Percentiles rank a stretch among this genome's conserved stretches.
Evolutionary conservation across 108 stramenopile species (phyloP).

Genomic region (Phaeodactylum tricornutum): DNA sequence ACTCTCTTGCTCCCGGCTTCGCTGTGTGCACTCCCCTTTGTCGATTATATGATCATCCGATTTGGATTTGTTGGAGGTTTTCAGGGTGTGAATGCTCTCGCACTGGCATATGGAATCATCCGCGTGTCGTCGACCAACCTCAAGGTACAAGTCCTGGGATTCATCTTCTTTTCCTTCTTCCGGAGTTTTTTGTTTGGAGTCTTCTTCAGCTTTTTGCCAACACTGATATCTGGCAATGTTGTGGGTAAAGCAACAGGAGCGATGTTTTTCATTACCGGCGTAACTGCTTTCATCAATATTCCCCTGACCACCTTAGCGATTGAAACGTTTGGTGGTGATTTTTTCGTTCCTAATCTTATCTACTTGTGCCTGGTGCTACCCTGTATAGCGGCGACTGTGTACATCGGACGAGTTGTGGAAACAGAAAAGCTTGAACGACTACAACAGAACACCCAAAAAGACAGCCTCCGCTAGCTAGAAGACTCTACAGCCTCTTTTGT

Average conservation of each 20-base stretch:
- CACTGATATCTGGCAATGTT: constrained; percentile 9
- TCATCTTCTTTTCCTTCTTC: constrained; percentile 34
- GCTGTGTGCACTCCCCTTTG: constrained; percentile 26
- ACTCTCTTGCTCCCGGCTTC: constrained; percentile 28
- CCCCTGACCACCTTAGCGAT: constrained; percentile 19
- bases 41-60: constrained; percentile 12
- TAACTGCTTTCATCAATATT: constrained; percentile 22
- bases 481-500: too few relatives aligned
- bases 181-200: constrained; percentile 29
- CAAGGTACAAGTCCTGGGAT: constrained; percentile 35
- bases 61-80: constrained; percentile 24
- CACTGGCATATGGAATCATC: constrained; percentile 18
- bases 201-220: constrained; percentile 21
- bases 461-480: too few relatives aligned
- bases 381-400: constrained; percentile 8
- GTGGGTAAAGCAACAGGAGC: constrained; percentile 24
- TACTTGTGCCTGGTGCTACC: constrained; percentile 14
- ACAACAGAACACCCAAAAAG: too few relatives aligned
- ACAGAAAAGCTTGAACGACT: too few relatives aligned
- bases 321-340: constrained; percentile 21
- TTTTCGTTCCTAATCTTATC: constrained; percentile 26
- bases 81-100: constrained; percentile 12
- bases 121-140: constrained; percentile 12
- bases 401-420: constrained; percentile 4
- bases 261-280: constrained; percentile 11